Conservation (phyloP, 2,329 filamentous ascomycete species). For the Phaeophleospora eucalypticola region DNA sequence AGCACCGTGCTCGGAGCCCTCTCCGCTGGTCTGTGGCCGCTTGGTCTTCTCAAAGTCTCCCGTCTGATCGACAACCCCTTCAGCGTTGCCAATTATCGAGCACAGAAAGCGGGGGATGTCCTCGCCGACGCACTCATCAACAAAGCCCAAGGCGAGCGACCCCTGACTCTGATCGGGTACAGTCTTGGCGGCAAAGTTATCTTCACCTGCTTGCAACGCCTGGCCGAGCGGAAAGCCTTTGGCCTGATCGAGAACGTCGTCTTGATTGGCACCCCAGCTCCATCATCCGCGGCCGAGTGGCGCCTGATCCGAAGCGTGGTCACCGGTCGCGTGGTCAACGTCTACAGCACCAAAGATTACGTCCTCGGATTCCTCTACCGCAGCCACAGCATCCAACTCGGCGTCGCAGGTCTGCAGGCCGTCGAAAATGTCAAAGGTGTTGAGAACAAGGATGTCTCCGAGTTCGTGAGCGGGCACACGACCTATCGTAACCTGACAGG, state of each 20-base stretch:
- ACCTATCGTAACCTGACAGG: constrained; percentile 50
- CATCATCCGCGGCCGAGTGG: constrained; percentile 70
- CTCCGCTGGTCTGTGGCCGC: constrained; percentile 47
- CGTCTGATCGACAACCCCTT: constrained; percentile 41
- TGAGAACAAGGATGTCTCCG: constrained; percentile 52
- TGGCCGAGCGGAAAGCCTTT: constrained; percentile 75
- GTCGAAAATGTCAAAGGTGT: constrained; percentile 65
- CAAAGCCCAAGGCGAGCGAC: constrained; percentile 39
- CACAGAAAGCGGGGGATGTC: constrained; percentile 38
- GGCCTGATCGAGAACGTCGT: constrained; percentile 80
- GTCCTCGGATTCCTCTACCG: constrained; percentile 85
- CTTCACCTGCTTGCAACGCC: constrained; percentile 70
- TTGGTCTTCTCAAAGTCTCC: constrained; percentile 44
- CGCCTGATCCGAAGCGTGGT: constrained; percentile 72
- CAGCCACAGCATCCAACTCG: constrained; percentile 74
- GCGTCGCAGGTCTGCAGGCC: constrained; percentile 76
- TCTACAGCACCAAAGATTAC: constrained; percentile 82
- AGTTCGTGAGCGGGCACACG: constrained; percentile 49
- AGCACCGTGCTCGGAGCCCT: constrained; percentile 48
- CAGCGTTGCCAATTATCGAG: constrained; percentile 36
- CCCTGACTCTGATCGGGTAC: constrained; percentile 39
- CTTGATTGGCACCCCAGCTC: constrained; percentile 74
- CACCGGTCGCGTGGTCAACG: constrained; percentile 77
- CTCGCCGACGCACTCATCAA: constrained; percentile 41
- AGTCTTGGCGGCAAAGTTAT: constrained; percentile 55